Conservation (phyloP, 2,329 filamentous ascomycete species). For the Parastagonospora nodorum region DNA sequence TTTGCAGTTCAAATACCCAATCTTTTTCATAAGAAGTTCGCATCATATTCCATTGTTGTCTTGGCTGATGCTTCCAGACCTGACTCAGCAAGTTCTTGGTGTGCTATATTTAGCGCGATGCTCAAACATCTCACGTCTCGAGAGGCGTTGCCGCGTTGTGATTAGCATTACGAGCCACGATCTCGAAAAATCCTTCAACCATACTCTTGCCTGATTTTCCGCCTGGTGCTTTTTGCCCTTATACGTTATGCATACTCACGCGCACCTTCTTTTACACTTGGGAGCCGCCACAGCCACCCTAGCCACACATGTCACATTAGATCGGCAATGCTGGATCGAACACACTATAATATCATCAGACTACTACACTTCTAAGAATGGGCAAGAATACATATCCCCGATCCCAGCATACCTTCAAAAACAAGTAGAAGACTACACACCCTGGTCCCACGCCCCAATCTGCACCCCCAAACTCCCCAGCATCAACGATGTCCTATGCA, state of each 20-base stretch:
- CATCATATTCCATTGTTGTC: neutral
- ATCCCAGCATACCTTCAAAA: neutral
- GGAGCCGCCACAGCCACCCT: neutral
- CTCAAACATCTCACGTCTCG: constrained; percentile 23
- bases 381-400: constrained; percentile 4
- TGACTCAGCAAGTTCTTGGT: constrained; percentile 17
- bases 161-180: neutral
- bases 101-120: constrained; percentile 11
- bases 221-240: neutral
- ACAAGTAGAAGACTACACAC: constrained; percentile 3
- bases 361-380: constrained; percentile 19
- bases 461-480: constrained; percentile 30
- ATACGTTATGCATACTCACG: neutral
- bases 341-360: constrained; percentile 12
- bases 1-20: constrained; percentile 27
- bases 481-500: constrained; percentile 34
- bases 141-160: too few relatives aligned
- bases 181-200: neutral
- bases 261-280: too few relatives aligned
- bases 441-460: constrained; percentile 34
- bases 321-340: constrained; percentile 35
- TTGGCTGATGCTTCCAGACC: neutral
- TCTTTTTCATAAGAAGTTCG: constrained; percentile 1
- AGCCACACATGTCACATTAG: constrained; percentile 5
- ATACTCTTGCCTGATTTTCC: too few relatives aligned